Percentiles rank a stretch among this genome's conserved stretches.
These are phyloP conservation scores for Linum tenue DNA, from an alignment of 345 rosid genomes.

Conservation along the genomic window DNA sequence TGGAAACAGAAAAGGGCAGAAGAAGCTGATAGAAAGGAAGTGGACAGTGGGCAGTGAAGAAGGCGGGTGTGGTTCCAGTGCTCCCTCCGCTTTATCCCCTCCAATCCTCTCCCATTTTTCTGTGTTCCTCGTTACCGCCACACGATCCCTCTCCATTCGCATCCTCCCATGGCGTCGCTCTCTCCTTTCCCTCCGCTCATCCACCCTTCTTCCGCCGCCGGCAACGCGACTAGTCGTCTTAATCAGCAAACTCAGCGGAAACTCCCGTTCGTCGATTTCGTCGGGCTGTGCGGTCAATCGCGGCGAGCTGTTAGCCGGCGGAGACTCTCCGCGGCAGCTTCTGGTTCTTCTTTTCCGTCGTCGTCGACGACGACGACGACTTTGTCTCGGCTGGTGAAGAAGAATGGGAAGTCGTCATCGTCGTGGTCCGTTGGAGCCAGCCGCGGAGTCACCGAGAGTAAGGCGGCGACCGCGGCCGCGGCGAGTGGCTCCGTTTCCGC, in stretches of 20 bases:
- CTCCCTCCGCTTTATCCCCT: constrained; percentile 22
- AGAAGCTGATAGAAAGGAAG: not conserved
- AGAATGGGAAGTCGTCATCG: constrained; percentile 12
- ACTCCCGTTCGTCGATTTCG: constrained; percentile 57
- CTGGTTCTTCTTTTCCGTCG: constrained; percentile 3
- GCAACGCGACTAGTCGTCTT: constrained; percentile 30
- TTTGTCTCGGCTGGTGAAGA: constrained; percentile 23
- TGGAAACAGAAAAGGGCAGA: not conserved
- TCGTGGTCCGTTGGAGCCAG: constrained; percentile 40
- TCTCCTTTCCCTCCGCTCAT: constrained; percentile 45
- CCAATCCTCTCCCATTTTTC: constrained; percentile 18
- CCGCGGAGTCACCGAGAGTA: constrained; percentile 20
- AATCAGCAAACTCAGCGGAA: constrained; percentile 14
- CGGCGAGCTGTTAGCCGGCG: constrained; percentile 39
- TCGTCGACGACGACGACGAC: constrained; percentile 5
- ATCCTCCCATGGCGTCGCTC: constrained; percentile 29
- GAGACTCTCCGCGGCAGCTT: constrained; percentile 17
- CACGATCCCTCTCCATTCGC: not conserved
- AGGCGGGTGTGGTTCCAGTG: constrained; percentile 45
- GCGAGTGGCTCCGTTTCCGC: constrained; percentile 5
- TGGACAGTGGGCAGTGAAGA: constrained; percentile 13
- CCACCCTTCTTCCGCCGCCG: constrained; percentile 14
- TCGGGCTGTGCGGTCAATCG: constrained; percentile 44
- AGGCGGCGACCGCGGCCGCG: too few relatives aligned
- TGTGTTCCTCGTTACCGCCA: constrained; percentile 2